Evolutionary conservation across 768 basidiomycete species (phyloP), one percentile per base, ranked within the genome.

Genomic region (Tricholoma matsutake): DNA sequence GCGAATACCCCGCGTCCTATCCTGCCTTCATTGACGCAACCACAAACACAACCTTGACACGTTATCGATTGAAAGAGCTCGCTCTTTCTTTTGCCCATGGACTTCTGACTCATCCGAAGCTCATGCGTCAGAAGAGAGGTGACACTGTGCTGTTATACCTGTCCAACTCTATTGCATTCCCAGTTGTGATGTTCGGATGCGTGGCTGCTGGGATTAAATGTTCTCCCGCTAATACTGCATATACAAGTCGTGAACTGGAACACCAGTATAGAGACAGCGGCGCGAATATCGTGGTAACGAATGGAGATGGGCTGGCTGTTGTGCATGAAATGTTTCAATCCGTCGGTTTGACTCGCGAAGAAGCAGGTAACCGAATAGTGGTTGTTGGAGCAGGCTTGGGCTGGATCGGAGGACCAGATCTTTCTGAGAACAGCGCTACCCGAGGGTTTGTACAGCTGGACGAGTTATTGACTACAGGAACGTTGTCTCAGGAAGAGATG

Each of bases 231-330:
- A 20, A 45, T 45, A 45, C 18, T 20, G 43, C 43, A 10, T 45
- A 45, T 20, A 45, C 43, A 20, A 45, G 43, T 45, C 43, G 43
- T 20, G 43, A 45, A 45, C 43, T 90, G 1, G 71, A 72, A 1
- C 79, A 84, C 65, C 89, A 90, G 64, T 78, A 84, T 47, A 67
- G 60, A n/a, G 80, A 88, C 59, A 80, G 81, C 34, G 65, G 72
- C 4, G 45, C 59, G 29, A 37, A 58, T n/a, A 6, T 59, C 29
- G 45, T 65, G 25, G 31, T 65, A 11, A 54, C 39, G 13, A 41
- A 59, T 45, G 18, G 16, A 25, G 58, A 45, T 20, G 43, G 43
- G 1, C 43, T 20, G 8, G 7, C 43, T 6, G 20, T 20, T 45
- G 43, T 20, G 43, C 11, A 10, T 45, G 43, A 45, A 20, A 45